Evolutionary conservation across 768 basidiomycete genomes (phyloP).

Genomic region (Tylopilus vinaceipallidus): DNA sequence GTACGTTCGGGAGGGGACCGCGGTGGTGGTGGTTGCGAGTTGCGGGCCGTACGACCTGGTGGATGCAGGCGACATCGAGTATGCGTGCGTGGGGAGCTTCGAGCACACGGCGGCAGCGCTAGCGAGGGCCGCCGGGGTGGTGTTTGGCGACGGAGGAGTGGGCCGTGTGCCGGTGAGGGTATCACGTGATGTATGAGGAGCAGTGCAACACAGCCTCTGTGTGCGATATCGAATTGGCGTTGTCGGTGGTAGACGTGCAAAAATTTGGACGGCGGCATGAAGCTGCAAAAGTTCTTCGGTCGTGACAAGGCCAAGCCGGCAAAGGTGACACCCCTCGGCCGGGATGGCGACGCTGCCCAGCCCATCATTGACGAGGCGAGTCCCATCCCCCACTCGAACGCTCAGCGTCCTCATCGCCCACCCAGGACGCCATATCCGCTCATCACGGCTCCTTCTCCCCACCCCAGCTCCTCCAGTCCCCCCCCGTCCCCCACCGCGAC

Average conservation of each 20-base stretch:
- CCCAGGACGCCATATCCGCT: slow-evolving; percentile 25
- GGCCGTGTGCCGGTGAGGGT: slow-evolving; percentile 17
- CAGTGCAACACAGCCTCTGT: slow-evolving; percentile 22
- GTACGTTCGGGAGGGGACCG: slow-evolving; percentile 18
- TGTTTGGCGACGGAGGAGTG: slow-evolving; percentile 38
- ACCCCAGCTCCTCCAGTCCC: background rate
- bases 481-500: slow-evolving; percentile 5
- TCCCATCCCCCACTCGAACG: background rate
- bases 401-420: background rate
- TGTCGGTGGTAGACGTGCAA: slow-evolving; percentile 1
- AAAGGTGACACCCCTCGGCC: slow-evolving; percentile 27
- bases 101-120: slow-evolving; percentile 58
- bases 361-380: slow-evolving; percentile 31
- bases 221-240: slow-evolving; percentile 10
- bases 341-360: slow-evolving; percentile 20
- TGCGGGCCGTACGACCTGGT: slow-evolving; percentile 67
- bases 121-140: slow-evolving; percentile 39
- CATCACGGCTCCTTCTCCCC: slow-evolving; percentile 17
- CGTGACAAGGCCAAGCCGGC: slow-evolving; percentile 45
- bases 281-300: slow-evolving; percentile 51
- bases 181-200: slow-evolving; percentile 17
- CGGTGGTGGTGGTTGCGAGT: slow-evolving; percentile 53
- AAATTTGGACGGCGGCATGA: slow-evolving; percentile 39
- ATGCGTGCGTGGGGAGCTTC: slow-evolving; percentile 50
- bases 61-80: slow-evolving; percentile 21